Base-by-base conservation (phyloP, 2,329 filamentous ascomycete species). In the Fusarium sp. region DNA sequence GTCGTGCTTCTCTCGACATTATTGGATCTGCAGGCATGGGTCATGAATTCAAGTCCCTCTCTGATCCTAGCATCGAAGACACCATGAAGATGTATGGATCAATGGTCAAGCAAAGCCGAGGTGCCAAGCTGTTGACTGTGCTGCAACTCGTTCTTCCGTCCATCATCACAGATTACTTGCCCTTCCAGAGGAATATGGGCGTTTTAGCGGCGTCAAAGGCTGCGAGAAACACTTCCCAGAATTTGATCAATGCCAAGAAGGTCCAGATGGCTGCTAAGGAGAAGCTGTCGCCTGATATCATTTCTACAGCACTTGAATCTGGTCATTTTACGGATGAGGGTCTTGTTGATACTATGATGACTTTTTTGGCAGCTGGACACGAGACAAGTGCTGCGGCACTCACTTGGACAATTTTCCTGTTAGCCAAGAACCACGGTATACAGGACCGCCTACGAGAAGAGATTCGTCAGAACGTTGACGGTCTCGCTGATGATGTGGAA, bases 301-400 rank as follows among this genome's bases (percentile, higher is more conserved):
- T 82, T 5, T 79, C 80, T 8, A 79, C 81, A 0, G 80, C 80
- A 2, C 64, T 82, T 3, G 57, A 67, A 11, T 73, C 73, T 11
- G 63, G 66, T 1, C 65, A 57, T 34, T 84, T 83, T 9, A 68
- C 57, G 0, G 65, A 68, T 14, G 65, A 68, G 8, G 65, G 65
- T 0, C 65, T 68, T 1, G 63, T 68, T 4, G 65, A 68, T 24
- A 68, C 63, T 0, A 68, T 68, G 65, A 68, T 68, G 63, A 68
- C 65, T 9, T 68, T 68, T 27, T 20, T 68, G 14, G 65, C 65
- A 5, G 65, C 73, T 77, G 82, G 83, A 0, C 83, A 84, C 49
- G 83, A 85, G 60, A 84, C 83, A 1, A 84, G 82, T 2, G 82
- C 83, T 4, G 77, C 78, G 0, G 73, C 80, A 0, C 76, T 84